phyloP scores from a whole-genome alignment of 2,329 filamentous ascomycete genomes.

The Huntiella omanensis region DNA sequence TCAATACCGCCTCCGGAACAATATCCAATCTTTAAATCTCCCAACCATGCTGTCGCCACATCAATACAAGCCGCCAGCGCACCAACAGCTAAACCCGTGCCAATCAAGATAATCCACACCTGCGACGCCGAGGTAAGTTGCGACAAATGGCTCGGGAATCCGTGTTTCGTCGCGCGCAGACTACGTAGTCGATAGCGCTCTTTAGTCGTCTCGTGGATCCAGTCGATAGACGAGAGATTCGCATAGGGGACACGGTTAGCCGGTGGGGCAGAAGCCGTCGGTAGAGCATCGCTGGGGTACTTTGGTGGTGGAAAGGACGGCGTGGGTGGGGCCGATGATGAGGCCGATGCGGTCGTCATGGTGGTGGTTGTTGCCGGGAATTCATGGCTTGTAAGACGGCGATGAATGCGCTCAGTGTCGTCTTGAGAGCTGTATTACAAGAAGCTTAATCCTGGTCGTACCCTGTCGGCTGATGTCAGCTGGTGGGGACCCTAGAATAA shows the following conservation, averaged over 20 bases:
- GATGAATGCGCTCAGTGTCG: no score
- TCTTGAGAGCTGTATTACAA: no score
- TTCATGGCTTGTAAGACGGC: neutral
- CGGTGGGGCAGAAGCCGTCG: no score
- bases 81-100: constrained; percentile 71
- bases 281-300: neutral
- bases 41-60: constrained; percentile 80
- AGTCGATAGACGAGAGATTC: constrained; percentile 92
- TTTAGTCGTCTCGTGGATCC: constrained; percentile 98
- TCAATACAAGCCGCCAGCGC: constrained; percentile 76
- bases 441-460: no score
- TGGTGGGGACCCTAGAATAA: no score
- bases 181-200: constrained; percentile 76
- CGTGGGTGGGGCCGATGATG: neutral
- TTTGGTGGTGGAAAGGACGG: neutral
- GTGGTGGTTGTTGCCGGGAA: neutral
- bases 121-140: constrained; percentile 70
- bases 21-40: constrained; percentile 77
- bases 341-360: neutral
- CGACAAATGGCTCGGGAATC: constrained; percentile 52
- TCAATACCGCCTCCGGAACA: constrained; percentile 50
- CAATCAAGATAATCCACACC: constrained; percentile 75
- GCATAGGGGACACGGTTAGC: constrained; percentile 72
- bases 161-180: constrained; percentile 36
- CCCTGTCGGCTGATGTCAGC: no score